Base-by-base conservation (phyloP, 441 rosid genomes). In the Erysimum cheiri region DNA sequence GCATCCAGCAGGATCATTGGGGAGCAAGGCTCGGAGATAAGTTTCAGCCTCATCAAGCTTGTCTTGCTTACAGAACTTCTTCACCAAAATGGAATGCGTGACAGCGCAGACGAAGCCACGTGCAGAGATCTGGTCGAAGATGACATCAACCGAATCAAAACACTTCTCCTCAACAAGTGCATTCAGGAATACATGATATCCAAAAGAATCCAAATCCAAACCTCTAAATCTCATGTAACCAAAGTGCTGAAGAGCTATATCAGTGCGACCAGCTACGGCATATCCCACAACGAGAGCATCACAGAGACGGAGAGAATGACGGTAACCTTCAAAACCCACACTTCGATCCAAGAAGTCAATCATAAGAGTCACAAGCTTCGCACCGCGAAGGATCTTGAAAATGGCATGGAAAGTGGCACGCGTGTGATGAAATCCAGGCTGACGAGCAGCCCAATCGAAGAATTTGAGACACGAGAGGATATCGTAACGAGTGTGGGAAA, bases 371-470 rank as follows among this genome's bases (percentile, higher is more conserved):
- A 72, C 74, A 35, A 61, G 83, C 75, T 86, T 84, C 4, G 87
- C 84, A 35, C 54, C 71, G 2, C 87, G 75, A 3, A 92, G 85
- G 80, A 89, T 88, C 80, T 85, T 90, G 71, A 89, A 86, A 32
- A 92, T 82, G 31, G 93, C 89, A 35, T 81, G 76, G 67, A 78
- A 90, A 8, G 95, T 85, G 24, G 78, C 79, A 4, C 88, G 86
- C 1, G 93, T 83, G 63, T 90, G 99, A 54, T 50, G 47, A 40
- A 83, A 95, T 2, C 87, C 82, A 0, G 67, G 81, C 66, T 90
- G 98, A n/a, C 80, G 86, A 29, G 96, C 95, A 2, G 92, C 97
- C 99, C 99, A 95, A 43, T 89, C 99, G 77, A 90, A 92, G 88
- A 95, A 90, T 66, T 83, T 85, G 64, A 95, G 83, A 67, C 97